Conservation (phyloP, 441 rosid species). For the Arabidopsis hybrid region DNA sequence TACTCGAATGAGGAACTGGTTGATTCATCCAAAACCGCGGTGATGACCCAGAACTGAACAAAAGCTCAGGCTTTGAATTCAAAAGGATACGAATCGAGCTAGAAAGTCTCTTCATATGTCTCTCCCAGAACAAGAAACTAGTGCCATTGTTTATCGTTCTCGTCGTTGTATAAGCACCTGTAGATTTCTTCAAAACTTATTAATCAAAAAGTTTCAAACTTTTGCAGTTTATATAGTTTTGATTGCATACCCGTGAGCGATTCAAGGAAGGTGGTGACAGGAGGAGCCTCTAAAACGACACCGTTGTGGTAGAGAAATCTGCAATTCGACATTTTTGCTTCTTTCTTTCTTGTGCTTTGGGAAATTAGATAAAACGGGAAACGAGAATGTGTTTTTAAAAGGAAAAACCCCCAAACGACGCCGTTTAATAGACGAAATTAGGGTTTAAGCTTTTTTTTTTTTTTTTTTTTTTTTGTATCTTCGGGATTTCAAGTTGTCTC, state of each 20-base stretch:
- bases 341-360: background rate
- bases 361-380: constrained; percentile 4
- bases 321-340: constrained; percentile 44
- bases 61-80: constrained; percentile 57
- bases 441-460: constrained; percentile 33
- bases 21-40: constrained; percentile 28
- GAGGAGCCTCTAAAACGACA: constrained; percentile 57
- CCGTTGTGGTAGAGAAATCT: constrained; percentile 67
- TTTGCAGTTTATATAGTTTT: background rate
- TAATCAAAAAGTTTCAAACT: background rate
- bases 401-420: constrained; percentile 2
- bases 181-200: background rate
- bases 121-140: constrained; percentile 72
- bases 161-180: constrained; percentile 87
- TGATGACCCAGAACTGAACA: constrained; percentile 46
- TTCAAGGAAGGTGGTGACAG: constrained; percentile 69
- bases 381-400: background rate
- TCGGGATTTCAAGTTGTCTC: background rate
- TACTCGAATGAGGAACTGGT: constrained; percentile 47
- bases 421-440: constrained; percentile 8
- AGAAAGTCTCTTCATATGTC: constrained; percentile 64
- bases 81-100: constrained; percentile 62
- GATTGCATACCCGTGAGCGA: constrained; percentile 57
- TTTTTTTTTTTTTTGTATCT: background rate
- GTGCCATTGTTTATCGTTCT: constrained; percentile 65